Evolutionary conservation across 2,329 filamentous ascomycete species (phyloP), one percentile per base, ranked within the genome.

Genomic region (Neoarthrinium moseri): DNA sequence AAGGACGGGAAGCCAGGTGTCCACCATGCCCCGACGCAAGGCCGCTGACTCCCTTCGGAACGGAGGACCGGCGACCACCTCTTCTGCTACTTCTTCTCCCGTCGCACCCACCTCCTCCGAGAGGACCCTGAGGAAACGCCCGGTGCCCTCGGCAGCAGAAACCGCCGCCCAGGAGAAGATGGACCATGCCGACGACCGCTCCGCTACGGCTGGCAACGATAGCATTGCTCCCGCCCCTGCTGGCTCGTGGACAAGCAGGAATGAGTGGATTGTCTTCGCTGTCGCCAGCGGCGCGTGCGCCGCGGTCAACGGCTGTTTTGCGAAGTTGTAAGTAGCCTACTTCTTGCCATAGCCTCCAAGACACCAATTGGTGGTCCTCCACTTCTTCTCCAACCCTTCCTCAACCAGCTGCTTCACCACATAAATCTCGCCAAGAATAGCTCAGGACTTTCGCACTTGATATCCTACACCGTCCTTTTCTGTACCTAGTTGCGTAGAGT

Each of bases 261-360:
- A 69, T 52, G 74, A 78, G 53, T 87, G 83, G 83, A 77, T 92
- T 51, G 68, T 84, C 41, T 77, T 87, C 51, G 86, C 89, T 33
- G 64, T 91, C 33, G 81, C 84, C 39, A 89, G 86, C 59, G 89
- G 89, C 51, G 83, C 80, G 43, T 91, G 87, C 59, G 89, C 89
- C 24, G 87, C 88, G 18, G 84, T 88, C 55, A 94, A 94, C 57
- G 88, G 88, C 48, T 84, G 89, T 5, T 91, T 92, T 71, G 89
- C 89, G 1, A 94, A 92, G 68, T 71, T 94, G 85, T 89, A 69
- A 59, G 81, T 74, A 23, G n/a, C n/a, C n/a, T n/a, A n/a, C n/a
- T n/a, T n/a, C n/a, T n/a, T n/a, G n/a, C n/a, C n/a, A n/a, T n/a
- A n/a, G n/a, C n/a, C n/a, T n/a, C n/a, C n/a, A n/a, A n/a, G n/a